Evolutionary conservation across 75 land plant species (phyloP), one percentile per base, ranked within the genome.

Genomic region (Selaginella tamariscina): DNA sequence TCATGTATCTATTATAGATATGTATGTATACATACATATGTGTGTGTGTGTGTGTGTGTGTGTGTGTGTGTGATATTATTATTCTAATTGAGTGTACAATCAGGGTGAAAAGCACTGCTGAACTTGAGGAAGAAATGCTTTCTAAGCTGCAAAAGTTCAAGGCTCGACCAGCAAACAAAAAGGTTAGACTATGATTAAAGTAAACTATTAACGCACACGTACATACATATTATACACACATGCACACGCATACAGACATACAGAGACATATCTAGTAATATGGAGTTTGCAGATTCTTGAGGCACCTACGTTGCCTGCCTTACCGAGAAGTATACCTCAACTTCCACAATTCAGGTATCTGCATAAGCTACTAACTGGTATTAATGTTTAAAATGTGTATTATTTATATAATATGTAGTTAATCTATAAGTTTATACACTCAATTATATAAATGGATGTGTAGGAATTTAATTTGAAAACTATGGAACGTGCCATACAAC

Each of bases 41-140:
- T n/a, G n/a, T n/a, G n/a, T n/a, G n/a, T n/a, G n/a, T n/a, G n/a
- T n/a, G n/a, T n/a, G n/a, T n/a, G n/a, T n/a, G n/a, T n/a, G n/a
- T n/a, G n/a, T n/a, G n/a, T n/a, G n/a, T n/a, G n/a, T n/a, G n/a
- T n/a, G n/a, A n/a, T n/a, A n/a, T n/a, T n/a, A n/a, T n/a, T n/a
- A n/a, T n/a, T n/a, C n/a, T n/a, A n/a, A n/a, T n/a, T n/a, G n/a
- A n/a, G n/a, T n/a, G n/a, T n/a, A n/a, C n/a, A n/a, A 59, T 30
- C 86, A 87, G 71, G 56, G 56, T 94, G 15, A 94, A 94, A 65
- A 90, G 98, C 60, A 72, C 88, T 29, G 85, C 82, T 0, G 98
- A 94, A 69, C 72, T 94, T 24, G 98, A 94, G 70, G 98, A 86
- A 65, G 96, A 94, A 71, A 87, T 87, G 96, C 72, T 94, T 82